These are phyloP conservation scores for Pseudocercospora fijiensis DNA, from an alignment of 2,329 filamentous ascomycete species.

Conservation along the genomic window DNA sequence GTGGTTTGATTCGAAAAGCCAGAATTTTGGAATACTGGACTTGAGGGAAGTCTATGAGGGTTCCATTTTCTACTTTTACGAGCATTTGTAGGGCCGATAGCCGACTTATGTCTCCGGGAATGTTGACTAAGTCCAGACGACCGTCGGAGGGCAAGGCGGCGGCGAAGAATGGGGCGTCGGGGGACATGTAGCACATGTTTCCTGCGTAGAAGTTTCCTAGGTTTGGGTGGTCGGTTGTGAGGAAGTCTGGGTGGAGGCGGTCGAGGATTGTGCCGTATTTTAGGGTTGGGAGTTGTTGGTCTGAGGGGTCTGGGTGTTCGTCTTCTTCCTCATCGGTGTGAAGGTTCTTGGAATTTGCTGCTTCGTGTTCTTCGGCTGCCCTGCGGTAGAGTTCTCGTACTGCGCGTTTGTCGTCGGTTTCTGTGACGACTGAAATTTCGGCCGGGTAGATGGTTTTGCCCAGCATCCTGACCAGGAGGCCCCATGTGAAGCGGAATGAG, in stretches of 20 bases:
- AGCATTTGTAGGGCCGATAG: constrained; percentile 68
- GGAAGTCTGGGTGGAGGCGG: constrained; percentile 74
- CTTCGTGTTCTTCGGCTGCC: constrained; percentile 31
- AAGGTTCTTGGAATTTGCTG: constrained; percentile 30
- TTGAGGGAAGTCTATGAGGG: constrained; percentile 75
- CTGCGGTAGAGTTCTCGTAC: constrained; percentile 71
- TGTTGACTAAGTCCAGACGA: constrained; percentile 77
- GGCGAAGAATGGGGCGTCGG: constrained; percentile 83
- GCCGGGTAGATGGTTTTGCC: constrained; percentile 80
- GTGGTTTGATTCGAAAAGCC: constrained; percentile 81
- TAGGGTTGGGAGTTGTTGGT: constrained; percentile 60
- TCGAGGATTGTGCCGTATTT: constrained; percentile 79
- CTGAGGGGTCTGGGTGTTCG: constrained; percentile 21
- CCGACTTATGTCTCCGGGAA: constrained; percentile 72
- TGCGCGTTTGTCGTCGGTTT: constrained; percentile 69
- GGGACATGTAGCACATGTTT: constrained; percentile 91
- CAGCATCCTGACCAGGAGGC: constrained; percentile 74
- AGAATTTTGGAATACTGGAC: constrained; percentile 80
- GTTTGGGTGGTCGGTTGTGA: constrained; percentile 68
- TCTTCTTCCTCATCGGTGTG: constrained; percentile 19
- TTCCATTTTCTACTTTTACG: constrained; percentile 67
- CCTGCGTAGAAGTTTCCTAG: constrained; percentile 92
- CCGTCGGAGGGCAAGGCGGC: constrained; percentile 81
- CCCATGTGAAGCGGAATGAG: constrained; percentile 76
- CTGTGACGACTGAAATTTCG: constrained; percentile 81